Base-by-base conservation (phyloP, 2,329 filamentous ascomycete genomes). In the Aspergillus novoparasiticus region DNA sequence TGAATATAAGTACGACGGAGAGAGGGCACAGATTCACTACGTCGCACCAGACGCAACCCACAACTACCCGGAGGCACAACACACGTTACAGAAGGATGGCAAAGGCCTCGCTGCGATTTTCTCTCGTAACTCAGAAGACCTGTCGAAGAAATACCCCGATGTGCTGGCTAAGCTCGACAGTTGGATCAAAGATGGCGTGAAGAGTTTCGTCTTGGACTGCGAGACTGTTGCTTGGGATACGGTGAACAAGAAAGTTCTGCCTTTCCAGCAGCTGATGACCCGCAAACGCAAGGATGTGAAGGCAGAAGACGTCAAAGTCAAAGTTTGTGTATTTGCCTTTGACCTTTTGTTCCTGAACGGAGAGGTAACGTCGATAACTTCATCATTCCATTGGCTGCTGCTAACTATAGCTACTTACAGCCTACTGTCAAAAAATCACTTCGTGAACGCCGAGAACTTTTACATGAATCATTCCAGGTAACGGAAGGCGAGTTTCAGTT, bases 1-100 rank as follows among this genome's bases (percentile, higher is more conserved):
- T 80, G 95, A 99, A 77, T 99, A 96, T 84, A 99, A 99, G 78
- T 99, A 99, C 74, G 95, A 99, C 72, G 95, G 95, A 56, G 95
- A 99, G 79, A 86, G 95, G 75, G 95, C 95, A n/a, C 95, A 99
- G 76, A 98, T 99, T 57, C 95, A 99, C 76, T 99, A 96, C 70
- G 93, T 98, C 36, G 90, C 94, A 5, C 92, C 93, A 66, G 91
- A 94, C 65, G 86, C 91, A 11, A 82, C 87, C 2, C 82, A 90
- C 63, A 85, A 93, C 60, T 90, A 92, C 69, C 85, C 86, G 62
- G 86, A 90, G 54, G 84, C 87, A 41, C 81, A 85, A 12, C 80
- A 86, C 6, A 87, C 87, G 9, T 84, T 88, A 46, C 89, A 88
- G 66, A 90, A 92, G 71, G 83, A 85, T 39, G 86, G 67, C 30